phyloP scores from a whole-genome alignment of 371 early-diverging fungal genomes.

The Quaeritorhiza haematococci region DNA sequence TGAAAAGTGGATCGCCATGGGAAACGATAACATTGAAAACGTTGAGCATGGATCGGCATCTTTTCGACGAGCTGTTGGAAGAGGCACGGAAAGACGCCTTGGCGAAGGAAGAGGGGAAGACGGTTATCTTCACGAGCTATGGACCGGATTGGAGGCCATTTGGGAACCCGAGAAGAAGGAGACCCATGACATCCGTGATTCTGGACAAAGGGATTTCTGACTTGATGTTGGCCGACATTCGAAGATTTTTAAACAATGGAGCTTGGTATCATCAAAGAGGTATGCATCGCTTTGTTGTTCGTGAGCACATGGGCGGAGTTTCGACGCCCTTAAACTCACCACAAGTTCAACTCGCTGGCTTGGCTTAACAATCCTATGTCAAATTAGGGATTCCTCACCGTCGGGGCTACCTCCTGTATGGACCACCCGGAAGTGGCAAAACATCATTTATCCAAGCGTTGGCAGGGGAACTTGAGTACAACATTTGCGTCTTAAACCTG shows the following conservation, averaged over 20 bases:
- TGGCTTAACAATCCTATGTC: neutral
- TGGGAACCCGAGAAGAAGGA: constrained; percentile 83
- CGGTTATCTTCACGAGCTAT: constrained; percentile 88
- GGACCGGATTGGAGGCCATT: constrained; percentile 97
- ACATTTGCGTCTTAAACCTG: constrained; percentile 93
- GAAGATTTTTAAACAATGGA: constrained; percentile 78
- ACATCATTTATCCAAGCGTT: constrained; percentile 97
- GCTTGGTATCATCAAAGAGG: constrained; percentile 94
- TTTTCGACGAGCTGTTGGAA: constrained; percentile 70
- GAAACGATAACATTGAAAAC: constrained; percentile 94
- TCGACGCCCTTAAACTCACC: neutral
- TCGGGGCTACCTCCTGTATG: constrained; percentile 95
- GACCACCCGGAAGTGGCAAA: constrained; percentile 99
- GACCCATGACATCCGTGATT: constrained; percentile 82
- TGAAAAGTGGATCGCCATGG: constrained; percentile 85
- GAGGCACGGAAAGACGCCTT: constrained; percentile 82
- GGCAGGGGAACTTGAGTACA: constrained; percentile 95
- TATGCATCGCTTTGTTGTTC: too few relatives aligned
- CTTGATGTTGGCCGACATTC: constrained; percentile 75
- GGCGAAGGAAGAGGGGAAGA: constrained; percentile 85
- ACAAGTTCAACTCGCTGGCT: neutral
- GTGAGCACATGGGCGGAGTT: neutral
- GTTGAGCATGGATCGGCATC: constrained; percentile 67
- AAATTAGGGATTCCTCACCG: constrained; percentile 94
- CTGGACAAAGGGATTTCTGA: constrained; percentile 74